Percentiles rank a stretch among this genome's conserved stretches.
These are phyloP conservation scores for Fusarium nygamai DNA, from an alignment of 2,329 filamentous ascomycete species.

Conservation along the genomic window DNA sequence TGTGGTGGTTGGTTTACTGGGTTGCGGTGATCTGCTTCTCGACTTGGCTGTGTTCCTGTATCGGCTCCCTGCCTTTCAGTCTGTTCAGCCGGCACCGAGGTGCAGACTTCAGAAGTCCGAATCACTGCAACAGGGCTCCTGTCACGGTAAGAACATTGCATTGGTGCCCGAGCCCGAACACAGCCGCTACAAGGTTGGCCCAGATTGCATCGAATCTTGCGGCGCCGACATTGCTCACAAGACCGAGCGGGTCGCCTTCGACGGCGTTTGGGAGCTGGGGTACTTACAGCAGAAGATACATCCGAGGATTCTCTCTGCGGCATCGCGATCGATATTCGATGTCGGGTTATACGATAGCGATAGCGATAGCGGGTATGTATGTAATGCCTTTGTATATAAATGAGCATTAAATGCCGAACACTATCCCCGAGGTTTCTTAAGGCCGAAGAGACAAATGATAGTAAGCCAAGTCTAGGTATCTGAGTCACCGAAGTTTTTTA, in stretches of 20 bases:
- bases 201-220: constrained; percentile 39
- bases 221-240: constrained; percentile 42
- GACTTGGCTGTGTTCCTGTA: not conserved
- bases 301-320: constrained; percentile 1
- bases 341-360: not conserved
- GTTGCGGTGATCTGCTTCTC: constrained; percentile 21
- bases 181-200: constrained; percentile 39
- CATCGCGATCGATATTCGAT: not conserved
- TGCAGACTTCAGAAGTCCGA: not conserved
- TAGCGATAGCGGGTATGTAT: not conserved
- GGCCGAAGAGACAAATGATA: not conserved
- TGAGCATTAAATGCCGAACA: constrained; percentile 19
- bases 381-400: constrained; percentile 18
- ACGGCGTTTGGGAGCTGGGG: constrained; percentile 34
- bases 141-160: constrained; percentile 42
- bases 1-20: not conserved
- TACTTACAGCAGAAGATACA: constrained; percentile 1
- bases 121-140: not conserved
- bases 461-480: no score
- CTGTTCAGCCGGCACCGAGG: not conserved
- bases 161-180: constrained; percentile 36
- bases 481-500: constrained; percentile 10
- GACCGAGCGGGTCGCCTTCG: constrained; percentile 39
- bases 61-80: constrained; percentile 1
- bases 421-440: constrained; percentile 28